Evolutionary conservation across 2,329 filamentous ascomycete species (phyloP).

Genomic region (Arthrocladium fulminans): DNA sequence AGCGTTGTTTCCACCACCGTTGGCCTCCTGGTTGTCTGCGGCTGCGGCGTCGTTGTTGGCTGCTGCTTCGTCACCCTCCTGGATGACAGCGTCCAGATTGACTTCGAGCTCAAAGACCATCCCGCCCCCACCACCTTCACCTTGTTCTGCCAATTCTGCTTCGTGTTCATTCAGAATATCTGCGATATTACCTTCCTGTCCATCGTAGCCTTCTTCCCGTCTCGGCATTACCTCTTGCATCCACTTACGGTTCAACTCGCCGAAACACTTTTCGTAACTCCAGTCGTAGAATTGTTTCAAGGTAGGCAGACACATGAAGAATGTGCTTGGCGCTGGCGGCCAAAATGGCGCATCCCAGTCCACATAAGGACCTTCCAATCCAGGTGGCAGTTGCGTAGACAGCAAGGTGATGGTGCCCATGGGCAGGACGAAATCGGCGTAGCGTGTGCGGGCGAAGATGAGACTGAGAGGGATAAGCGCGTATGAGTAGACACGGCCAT

Average conservation of each 20-base stretch:
- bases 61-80: conserved; percentile 34
- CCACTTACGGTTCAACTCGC: conserved; percentile 51
- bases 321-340: conserved; percentile 58
- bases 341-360: conserved; percentile 47
- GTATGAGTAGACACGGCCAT: conserved; percentile 39
- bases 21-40: conserved; percentile 12
- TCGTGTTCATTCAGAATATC: conserved; percentile 31
- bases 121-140: conserved; percentile 31
- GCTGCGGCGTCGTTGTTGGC: conserved; percentile 27
- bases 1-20: background rate
- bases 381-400: conserved; percentile 34
- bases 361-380: conserved; percentile 29
- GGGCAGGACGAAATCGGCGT: conserved; percentile 56
- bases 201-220: conserved; percentile 28
- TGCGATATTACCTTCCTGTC: conserved; percentile 24
- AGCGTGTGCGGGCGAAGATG: conserved; percentile 56
- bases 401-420: conserved; percentile 52
- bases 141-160: conserved; percentile 16
- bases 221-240: conserved; percentile 54
- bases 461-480: conserved; percentile 60
- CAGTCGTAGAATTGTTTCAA: conserved; percentile 55
- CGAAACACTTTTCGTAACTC: conserved; percentile 52
- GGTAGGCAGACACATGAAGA: conserved; percentile 58
- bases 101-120: conserved; percentile 44
- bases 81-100: conserved; percentile 41